Evolutionary conservation across 139 green algal species (phyloP).

Genomic region (Chlamydomonas urium): DNA sequence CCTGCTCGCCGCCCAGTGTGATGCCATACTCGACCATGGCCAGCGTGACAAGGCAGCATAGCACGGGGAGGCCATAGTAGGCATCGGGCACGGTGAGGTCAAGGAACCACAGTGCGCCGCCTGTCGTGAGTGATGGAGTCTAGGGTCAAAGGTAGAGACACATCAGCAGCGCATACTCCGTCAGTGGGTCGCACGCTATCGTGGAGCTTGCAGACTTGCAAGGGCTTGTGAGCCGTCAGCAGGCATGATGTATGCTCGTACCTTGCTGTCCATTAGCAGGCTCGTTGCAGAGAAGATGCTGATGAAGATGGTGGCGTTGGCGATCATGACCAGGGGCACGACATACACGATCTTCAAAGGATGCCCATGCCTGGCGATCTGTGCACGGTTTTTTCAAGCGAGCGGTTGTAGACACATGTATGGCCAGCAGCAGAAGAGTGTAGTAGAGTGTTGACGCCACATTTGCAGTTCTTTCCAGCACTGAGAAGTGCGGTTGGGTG

Average conservation of each 20-base stretch:
- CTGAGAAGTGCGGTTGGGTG: too few species aligned
- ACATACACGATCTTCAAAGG: slow-evolving; percentile 16
- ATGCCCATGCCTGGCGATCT: slow-evolving; percentile 25
- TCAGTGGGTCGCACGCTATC: background rate
- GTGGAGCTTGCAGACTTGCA: background rate
- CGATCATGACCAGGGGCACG: slow-evolving; percentile 25
- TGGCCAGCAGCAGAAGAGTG: too few species aligned
- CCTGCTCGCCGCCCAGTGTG: slow-evolving; percentile 41
- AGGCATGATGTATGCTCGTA: slow-evolving; percentile 9
- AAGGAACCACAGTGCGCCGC: slow-evolving; percentile 76
- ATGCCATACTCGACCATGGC: slow-evolving; percentile 66
- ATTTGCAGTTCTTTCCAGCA: too few species aligned
- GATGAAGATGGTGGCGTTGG: slow-evolving; percentile 43
- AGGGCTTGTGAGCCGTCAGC: background rate
- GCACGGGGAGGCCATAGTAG: slow-evolving; percentile 67
- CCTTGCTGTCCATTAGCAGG: slow-evolving; percentile 41
- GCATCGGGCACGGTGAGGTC: slow-evolving; percentile 82
- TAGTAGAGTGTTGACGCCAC: too few species aligned
- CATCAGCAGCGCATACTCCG: background rate
- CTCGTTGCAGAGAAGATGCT: slow-evolving; percentile 46
- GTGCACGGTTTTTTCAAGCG: too few species aligned
- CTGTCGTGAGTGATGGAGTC: slow-evolving; percentile 65
- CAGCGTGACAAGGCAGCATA: slow-evolving; percentile 66
- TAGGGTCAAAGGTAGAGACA: slow-evolving; percentile 18
- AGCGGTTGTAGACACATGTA: too few species aligned